phyloP scores from a whole-genome alignment of 495 filamentous ascomycete species.

The Chaetomium cochliodes region DNA sequence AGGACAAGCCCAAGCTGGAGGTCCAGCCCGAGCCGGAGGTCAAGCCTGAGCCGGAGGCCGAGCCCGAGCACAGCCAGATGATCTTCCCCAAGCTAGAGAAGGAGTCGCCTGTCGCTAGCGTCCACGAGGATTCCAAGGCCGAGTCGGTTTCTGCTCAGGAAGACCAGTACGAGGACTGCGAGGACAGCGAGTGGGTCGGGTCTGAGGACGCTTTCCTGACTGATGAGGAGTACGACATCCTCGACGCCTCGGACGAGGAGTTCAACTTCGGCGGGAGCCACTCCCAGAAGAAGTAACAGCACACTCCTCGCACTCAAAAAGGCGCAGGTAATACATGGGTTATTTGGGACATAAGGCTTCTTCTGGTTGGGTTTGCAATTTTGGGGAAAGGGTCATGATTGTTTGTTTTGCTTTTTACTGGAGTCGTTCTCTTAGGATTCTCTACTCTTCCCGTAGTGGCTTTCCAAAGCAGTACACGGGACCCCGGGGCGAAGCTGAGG shows the following conservation, averaged over 20 bases:
- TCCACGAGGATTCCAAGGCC: constrained; percentile 56
- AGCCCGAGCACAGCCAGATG: constrained; percentile 63
- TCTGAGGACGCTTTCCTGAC: constrained; percentile 75
- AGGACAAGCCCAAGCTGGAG: too few relatives aligned
- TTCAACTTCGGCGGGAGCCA: constrained; percentile 41
- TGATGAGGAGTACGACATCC: constrained; percentile 96
- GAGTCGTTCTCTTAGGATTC: constrained; percentile 1
- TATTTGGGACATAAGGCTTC: constrained; percentile 2
- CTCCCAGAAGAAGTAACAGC: constrained; percentile 39
- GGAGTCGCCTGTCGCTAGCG: constrained; percentile 81
- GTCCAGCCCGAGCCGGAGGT: constrained; percentile 22
- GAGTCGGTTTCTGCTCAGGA: constrained; percentile 41
- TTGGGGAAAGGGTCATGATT: constrained; percentile 4
- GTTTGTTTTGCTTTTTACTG: background rate
- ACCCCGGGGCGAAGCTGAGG: background rate
- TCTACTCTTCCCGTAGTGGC: background rate
- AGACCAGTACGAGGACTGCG: constrained; percentile 64
- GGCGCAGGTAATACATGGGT: background rate
- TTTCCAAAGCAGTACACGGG: background rate
- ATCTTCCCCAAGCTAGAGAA: constrained; percentile 97
- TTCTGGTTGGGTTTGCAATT: constrained; percentile 4
- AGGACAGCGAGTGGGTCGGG: constrained; percentile 56
- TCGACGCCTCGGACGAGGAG: constrained; percentile 94
- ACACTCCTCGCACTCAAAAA: background rate
- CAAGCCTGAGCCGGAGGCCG: constrained; percentile 21